A percentile compares a stretch with the other conserved stretches of the same genome.
phyloP scores from a whole-genome alignment of 805 yeast genomes.

The Clavispora vitiphila region DNA sequence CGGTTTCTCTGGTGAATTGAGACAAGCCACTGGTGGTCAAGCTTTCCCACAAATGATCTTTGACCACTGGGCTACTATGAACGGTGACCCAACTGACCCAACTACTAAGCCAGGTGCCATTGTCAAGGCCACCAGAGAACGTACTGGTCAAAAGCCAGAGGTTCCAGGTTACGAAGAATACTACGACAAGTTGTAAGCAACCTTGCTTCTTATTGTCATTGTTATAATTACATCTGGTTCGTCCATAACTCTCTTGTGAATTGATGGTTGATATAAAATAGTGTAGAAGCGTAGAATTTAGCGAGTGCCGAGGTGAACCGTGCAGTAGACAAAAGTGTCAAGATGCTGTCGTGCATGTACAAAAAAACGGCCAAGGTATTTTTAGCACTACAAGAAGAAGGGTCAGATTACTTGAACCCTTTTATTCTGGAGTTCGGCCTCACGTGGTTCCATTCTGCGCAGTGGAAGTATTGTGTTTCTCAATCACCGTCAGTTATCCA shows the following conservation, averaged over 20 bases:
- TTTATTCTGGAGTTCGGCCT: too few relatives aligned
- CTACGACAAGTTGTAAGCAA: conserved; percentile 78
- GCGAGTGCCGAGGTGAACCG: too few relatives aligned
- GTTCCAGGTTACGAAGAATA: conserved; percentile 99
- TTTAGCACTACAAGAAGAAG: too few relatives aligned
- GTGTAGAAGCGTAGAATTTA: not conserved
- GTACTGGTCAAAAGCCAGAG: conserved; percentile 94
- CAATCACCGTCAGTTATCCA: too few relatives aligned
- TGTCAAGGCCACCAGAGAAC: conserved; percentile 69
- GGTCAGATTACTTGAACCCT: too few relatives aligned
- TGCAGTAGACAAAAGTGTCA: too few relatives aligned
- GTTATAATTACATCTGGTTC: conserved; percentile 1
- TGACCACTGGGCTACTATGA: conserved; percentile 94
- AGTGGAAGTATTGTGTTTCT: too few relatives aligned
- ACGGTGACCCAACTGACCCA: conserved; percentile 91
- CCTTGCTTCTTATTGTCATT: conserved; percentile 7
- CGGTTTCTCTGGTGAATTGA: conserved; percentile 99
- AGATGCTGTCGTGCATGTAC: too few relatives aligned
- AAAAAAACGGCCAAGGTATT: too few relatives aligned
- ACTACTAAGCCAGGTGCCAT: conserved; percentile 56
- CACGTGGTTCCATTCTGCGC: too few relatives aligned
- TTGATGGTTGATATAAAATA: conserved; percentile 3
- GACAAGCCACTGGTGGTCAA: conserved; percentile 99
- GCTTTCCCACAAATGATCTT: conserved; percentile 99
- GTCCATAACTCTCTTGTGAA: not conserved